Evolutionary conservation across 257 asterid genomes (phyloP), one percentile per base, ranked within the genome.

Genomic region (Capsicum baccatum): DNA sequence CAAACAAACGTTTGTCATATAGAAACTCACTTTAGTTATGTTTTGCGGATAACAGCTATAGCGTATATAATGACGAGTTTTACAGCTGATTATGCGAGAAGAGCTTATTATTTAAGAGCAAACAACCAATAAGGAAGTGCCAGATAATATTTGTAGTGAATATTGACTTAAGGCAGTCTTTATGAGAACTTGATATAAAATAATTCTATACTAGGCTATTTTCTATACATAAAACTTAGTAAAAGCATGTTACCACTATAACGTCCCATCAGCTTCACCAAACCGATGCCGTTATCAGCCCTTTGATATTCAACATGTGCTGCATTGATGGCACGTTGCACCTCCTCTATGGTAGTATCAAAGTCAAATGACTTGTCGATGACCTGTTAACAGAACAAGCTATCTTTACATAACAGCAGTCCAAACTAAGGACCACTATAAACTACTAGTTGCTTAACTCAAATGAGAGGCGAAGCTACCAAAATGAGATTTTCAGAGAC

Each of bases 211-310:
- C 42, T 48, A 26, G 87, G 33, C 33, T 26, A 26, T 26, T 26
- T 26, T 26, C 33, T 26, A 26, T 26, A 26, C 33, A 26, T 26
- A 26, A 26, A 26, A 26, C 33, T 26, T 26, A 26, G 33, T 26
- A 26, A 26, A 0, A 26, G 33, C 78, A 87, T 79, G 91, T 87
- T 91, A 93, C 98, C 97, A 84, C 97, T 89, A 83, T 95, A 90
- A 82, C 98, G 98, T 50, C 98, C 98, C 98, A 95, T 94, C 85
- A 95, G 94, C 92, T 95, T 94, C 91, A 95, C 98, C 79, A 95
- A 89, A 84, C 98, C 98, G 67, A 95, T 89, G 83, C 98, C 98
- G 84, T 95, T 95, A 82, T 94, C 98, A 62, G 97, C 97, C 87
- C 98, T 95, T 88, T 86, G 86, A 85, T 98, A 97, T 91, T 95